Evolutionary conservation across 2,329 filamentous ascomycete species (phyloP).

Genomic region (Albifimbria verrucaria): DNA sequence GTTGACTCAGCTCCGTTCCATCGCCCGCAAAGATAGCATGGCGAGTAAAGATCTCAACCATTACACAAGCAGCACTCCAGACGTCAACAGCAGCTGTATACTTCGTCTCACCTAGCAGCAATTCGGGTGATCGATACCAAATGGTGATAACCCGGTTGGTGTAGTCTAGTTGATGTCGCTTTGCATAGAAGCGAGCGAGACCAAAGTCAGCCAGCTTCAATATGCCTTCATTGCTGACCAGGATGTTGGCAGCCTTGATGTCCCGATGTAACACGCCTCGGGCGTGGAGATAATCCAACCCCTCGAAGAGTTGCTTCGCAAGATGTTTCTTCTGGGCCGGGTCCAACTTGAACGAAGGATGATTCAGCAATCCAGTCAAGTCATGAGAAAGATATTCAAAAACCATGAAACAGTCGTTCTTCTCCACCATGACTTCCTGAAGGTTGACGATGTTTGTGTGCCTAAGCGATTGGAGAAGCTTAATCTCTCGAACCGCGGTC

Average conservation of each 20-base stretch:
- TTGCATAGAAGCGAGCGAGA: slow-evolving; percentile 92
- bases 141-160: slow-evolving; percentile 99
- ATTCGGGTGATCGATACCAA: slow-evolving; percentile 77
- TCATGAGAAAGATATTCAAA: slow-evolving; percentile 98
- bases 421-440: slow-evolving; percentile 95
- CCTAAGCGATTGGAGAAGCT: slow-evolving; percentile 80
- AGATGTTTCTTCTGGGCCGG: slow-evolving; percentile 88
- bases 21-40: slow-evolving; percentile 94
- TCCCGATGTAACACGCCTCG: slow-evolving; percentile 94
- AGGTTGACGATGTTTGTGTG: slow-evolving; percentile 80
- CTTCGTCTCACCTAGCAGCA: slow-evolving; percentile 85
- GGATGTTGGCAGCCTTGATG: slow-evolving; percentile 96
- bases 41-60: slow-evolving; percentile 93
- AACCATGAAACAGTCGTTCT: slow-evolving; percentile 99
- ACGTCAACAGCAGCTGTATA: slow-evolving; percentile 90
- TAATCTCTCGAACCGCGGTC: slow-evolving; percentile 87
- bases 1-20: slow-evolving; percentile 90
- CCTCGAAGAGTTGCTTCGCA: slow-evolving; percentile 88
- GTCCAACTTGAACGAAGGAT: slow-evolving; percentile 85
- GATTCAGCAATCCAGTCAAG: slow-evolving; percentile 89
- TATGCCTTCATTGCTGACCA: slow-evolving; percentile 84
- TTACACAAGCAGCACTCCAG: slow-evolving; percentile 95
- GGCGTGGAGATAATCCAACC: slow-evolving; percentile 87
- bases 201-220: slow-evolving; percentile 96
- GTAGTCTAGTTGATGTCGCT: slow-evolving; percentile 87